Evolutionary conservation across 805 yeast species (phyloP).

Genomic region (Cyberlindnera maclurae): DNA sequence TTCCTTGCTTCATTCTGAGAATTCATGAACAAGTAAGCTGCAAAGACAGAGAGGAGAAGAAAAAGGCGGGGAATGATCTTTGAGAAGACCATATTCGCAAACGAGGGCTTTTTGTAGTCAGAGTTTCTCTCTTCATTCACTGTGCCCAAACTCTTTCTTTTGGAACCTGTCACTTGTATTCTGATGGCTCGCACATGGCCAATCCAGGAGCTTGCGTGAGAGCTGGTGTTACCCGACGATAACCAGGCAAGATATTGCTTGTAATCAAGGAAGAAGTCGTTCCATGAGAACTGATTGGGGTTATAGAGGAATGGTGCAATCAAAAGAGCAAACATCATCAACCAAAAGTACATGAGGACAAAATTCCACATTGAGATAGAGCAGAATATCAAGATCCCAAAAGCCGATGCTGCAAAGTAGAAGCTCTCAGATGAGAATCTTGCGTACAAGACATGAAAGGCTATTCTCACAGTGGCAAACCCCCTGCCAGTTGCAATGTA

Average conservation of each 20-base stretch:
- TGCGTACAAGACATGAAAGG: constrained; percentile 57
- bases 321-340: constrained; percentile 46
- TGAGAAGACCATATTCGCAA: constrained; percentile 34
- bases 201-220: constrained; percentile 34
- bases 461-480: constrained; percentile 66
- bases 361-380: constrained; percentile 57
- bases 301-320: constrained; percentile 57
- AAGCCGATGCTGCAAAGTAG: constrained; percentile 52
- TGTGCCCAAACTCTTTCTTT: constrained; percentile 33
- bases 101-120: constrained; percentile 44
- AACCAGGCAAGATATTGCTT: constrained; percentile 36
- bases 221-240: constrained; percentile 41
- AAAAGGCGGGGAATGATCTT: constrained; percentile 34
- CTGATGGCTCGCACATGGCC: constrained; percentile 43
- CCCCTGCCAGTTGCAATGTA: constrained; percentile 83
- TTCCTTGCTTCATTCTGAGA: constrained; percentile 40
- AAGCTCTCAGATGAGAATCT: constrained; percentile 64
- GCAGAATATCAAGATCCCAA: constrained; percentile 46
- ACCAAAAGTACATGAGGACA: constrained; percentile 55
- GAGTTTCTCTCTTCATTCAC: constrained; percentile 33
- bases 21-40: constrained; percentile 48
- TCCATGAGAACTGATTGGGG: constrained; percentile 61
- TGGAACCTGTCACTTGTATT: constrained; percentile 51
- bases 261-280: constrained; percentile 57
- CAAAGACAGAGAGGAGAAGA: constrained; percentile 28